phyloP scores from a whole-genome alignment of 2,329 filamentous ascomycete species.

The Aspergillus nomiae region DNA sequence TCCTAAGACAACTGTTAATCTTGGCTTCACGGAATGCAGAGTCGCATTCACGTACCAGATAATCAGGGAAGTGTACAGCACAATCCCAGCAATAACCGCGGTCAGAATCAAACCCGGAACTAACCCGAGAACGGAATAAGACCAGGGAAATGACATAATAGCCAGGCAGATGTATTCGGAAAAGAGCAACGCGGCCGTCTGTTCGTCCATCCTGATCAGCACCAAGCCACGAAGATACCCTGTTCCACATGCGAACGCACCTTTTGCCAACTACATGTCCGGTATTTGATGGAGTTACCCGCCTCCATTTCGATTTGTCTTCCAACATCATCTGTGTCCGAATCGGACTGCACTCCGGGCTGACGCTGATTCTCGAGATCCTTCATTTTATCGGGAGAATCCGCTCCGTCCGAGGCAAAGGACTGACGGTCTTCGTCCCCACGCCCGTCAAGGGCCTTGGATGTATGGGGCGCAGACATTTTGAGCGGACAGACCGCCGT shows the following conservation, averaged over 20 bases:
- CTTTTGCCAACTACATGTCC: conserved; percentile 93
- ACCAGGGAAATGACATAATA: conserved; percentile 96
- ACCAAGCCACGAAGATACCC: neutral
- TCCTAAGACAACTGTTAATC: conserved; percentile 56
- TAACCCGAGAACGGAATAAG: conserved; percentile 82
- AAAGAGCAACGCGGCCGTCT: conserved; percentile 86
- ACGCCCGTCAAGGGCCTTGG: conserved; percentile 18
- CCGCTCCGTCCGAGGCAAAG: conserved; percentile 25
- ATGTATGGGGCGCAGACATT: conserved; percentile 39
- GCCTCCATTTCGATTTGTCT: conserved; percentile 77
- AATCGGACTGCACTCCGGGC: conserved; percentile 33
- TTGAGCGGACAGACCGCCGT: conserved; percentile 40
- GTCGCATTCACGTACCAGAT: conserved; percentile 53
- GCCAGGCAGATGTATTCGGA: conserved; percentile 92
- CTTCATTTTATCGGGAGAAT: conserved; percentile 30
- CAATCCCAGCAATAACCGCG: conserved; percentile 71
- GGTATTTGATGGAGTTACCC: conserved; percentile 81
- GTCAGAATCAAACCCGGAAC: conserved; percentile 86
- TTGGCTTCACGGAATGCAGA: neutral
- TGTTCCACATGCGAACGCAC: conserved; percentile 41
- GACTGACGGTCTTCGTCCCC: conserved; percentile 21
- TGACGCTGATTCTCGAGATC: conserved; percentile 32
- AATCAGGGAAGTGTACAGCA: conserved; percentile 78
- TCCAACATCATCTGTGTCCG: conserved; percentile 51
- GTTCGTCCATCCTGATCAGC: conserved; percentile 11